phyloP scores from a whole-genome alignment of 2,329 filamentous ascomycete genomes.

The Aspergillus awamori region DNA sequence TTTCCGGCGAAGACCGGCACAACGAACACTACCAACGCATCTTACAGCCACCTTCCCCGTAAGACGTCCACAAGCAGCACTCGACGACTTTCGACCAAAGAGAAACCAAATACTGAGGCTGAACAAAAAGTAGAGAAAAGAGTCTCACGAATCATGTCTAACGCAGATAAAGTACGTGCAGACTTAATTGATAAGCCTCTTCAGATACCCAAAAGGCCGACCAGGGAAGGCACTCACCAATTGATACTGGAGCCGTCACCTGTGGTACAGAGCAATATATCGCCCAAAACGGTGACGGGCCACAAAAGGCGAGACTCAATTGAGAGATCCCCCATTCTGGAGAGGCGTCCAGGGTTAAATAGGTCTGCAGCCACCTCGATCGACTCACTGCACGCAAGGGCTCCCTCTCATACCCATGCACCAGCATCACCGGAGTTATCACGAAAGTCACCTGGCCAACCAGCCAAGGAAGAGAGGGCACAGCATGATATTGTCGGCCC shows the following conservation, averaged over 20 bases:
- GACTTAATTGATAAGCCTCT: conserved; percentile 31
- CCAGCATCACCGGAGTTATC: conserved; percentile 35
- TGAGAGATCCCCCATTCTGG: conserved; percentile 44
- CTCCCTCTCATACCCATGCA: conserved; percentile 36
- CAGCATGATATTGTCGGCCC: conserved; percentile 34
- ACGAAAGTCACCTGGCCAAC: conserved; percentile 42
- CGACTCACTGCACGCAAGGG: conserved; percentile 43
- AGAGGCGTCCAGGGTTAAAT: conserved; percentile 34
- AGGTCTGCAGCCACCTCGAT: conserved; percentile 39
- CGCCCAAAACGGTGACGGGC: conserved; percentile 49
- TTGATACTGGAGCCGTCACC: conserved; percentile 59
- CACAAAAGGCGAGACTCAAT: conserved; percentile 56
- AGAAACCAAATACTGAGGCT: conserved; percentile 34
- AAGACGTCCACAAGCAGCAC: conserved; percentile 61
- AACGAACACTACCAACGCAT: conserved; percentile 29
- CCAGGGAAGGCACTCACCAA: conserved; percentile 67
- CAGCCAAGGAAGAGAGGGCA: conserved; percentile 33
- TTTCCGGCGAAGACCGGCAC: neutral
- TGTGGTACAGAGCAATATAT: conserved; percentile 60
- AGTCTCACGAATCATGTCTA: neutral
- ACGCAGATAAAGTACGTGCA: neutral
- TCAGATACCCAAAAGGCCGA: conserved; percentile 63
- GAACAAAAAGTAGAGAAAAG: neutral
- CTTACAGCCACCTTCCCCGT: conserved; percentile 64
- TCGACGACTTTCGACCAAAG: conserved; percentile 47